phyloP scores from a whole-genome alignment of 768 basidiomycete genomes.

The Cubamyces lactineus region DNA sequence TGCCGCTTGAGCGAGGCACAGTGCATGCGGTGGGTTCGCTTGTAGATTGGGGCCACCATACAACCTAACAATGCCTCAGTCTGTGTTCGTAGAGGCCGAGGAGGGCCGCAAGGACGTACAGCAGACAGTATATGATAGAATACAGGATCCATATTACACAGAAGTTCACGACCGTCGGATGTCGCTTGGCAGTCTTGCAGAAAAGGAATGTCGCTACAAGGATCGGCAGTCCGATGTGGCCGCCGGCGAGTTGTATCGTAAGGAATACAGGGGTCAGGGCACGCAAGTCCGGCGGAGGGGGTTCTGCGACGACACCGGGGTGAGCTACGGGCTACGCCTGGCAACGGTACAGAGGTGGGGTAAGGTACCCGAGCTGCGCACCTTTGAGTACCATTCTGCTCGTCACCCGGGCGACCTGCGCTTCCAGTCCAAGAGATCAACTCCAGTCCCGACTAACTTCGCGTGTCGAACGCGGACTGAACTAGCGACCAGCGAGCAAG shows the following conservation, averaged over 20 bases:
- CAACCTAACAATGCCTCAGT: conserved; percentile 29
- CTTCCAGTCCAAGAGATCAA: conserved; percentile 19
- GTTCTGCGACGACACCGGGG: conserved; percentile 12
- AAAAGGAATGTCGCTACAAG: conserved; percentile 50
- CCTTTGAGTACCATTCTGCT: conserved; percentile 7
- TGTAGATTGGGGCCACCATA: conserved; percentile 36
- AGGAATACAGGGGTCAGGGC: conserved; percentile 46
- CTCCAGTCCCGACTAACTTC: conserved; percentile 11
- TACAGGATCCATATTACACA: conserved; percentile 60
- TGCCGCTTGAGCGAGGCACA: conserved; percentile 56
- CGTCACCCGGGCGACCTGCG: conserved; percentile 21
- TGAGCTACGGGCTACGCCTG: neutral
- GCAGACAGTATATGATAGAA: conserved; percentile 53
- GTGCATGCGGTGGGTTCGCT: conserved; percentile 30
- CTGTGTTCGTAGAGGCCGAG: too few species aligned
- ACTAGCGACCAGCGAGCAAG: conserved; percentile 1
- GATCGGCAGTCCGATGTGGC: conserved; percentile 54
- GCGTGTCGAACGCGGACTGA: neutral
- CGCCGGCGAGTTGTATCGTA: conserved; percentile 52
- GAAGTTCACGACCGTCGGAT: conserved; percentile 59
- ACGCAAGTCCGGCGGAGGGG: conserved; percentile 14
- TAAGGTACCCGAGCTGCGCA: conserved; percentile 22
- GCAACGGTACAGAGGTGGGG: neutral
- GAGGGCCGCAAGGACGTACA: conserved; percentile 43
- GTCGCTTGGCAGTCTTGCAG: conserved; percentile 47